phyloP scores from a whole-genome alignment of 2,329 filamentous ascomycete species.

The Penicillium sp. region DNA sequence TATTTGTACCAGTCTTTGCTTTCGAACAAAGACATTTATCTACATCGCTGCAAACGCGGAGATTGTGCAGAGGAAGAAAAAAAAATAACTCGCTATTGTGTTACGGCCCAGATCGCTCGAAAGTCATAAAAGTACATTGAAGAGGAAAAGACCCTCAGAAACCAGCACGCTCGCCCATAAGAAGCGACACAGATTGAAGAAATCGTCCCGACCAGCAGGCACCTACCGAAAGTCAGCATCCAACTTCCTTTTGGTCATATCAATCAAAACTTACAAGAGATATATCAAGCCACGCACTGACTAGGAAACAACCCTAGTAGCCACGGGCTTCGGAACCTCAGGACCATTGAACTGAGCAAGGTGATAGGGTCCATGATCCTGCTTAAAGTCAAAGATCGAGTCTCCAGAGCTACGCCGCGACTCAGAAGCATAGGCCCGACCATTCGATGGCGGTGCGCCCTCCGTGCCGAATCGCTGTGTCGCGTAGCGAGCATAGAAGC shows the following conservation, averaged over 20 bases:
- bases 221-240: not conserved
- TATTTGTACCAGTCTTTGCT: not conserved
- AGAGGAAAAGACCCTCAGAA: not conserved
- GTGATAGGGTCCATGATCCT: conserved; percentile 5
- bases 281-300: not conserved
- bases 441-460: not conserved
- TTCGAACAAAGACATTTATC: too few species aligned
- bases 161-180: not conserved
- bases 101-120: conserved; percentile 1
- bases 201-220: conserved; percentile 3
- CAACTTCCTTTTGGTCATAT: not conserved
- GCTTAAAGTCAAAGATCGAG: conserved; percentile 6
- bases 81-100: not conserved
- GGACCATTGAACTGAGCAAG: not conserved
- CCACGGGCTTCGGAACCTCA: not conserved
- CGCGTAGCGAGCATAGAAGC: conserved; percentile 4
- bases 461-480: not conserved
- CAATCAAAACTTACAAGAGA: not conserved
- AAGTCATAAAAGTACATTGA: conserved; percentile 1
- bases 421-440: not conserved
- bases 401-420: conserved; percentile 1
- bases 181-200: not conserved
- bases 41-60: too few species aligned
- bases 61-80: too few species aligned
- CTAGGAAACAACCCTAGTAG: not conserved